These are phyloP conservation scores for Quercus dentata DNA, from an alignment of 306 rosid genomes.

Conservation along the genomic window DNA sequence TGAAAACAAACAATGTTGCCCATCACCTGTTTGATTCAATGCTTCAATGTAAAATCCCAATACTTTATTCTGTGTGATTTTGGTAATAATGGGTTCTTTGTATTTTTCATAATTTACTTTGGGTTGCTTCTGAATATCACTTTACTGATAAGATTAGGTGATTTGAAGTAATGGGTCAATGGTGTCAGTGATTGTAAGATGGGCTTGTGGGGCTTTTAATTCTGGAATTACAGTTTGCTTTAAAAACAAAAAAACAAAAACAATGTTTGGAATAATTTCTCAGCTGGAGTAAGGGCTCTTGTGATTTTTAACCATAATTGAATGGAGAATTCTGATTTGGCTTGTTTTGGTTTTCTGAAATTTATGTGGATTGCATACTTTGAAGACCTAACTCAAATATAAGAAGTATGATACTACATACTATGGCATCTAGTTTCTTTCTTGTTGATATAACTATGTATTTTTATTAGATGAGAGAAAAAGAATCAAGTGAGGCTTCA, in stretches of 20 bases:
- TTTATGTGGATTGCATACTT: background rate
- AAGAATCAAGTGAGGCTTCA: background rate
- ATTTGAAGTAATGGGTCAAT: background rate
- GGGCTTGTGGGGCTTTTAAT: background rate
- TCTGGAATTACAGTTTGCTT: background rate
- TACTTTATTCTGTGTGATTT: background rate
- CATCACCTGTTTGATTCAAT: conserved; percentile 24
- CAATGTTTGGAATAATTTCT: background rate
- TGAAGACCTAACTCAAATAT: background rate
- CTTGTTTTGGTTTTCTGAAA: background rate
- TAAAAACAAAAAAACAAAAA: no score
- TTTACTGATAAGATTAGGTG: background rate
- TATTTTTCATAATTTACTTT: background rate
- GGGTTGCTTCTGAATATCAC: background rate
- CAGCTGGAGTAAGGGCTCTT: background rate
- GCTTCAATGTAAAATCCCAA: background rate
- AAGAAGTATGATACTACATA: background rate
- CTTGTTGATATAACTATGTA: background rate
- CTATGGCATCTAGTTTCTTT: background rate
- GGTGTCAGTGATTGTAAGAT: background rate
- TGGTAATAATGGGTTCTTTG: background rate
- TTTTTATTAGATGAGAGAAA: background rate
- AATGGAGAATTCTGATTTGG: background rate
- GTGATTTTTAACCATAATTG: background rate
- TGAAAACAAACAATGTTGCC: background rate